Evolutionary conservation across 169 alveolate genomes (phyloP).

Genomic region (Neospora caninum): DNA sequence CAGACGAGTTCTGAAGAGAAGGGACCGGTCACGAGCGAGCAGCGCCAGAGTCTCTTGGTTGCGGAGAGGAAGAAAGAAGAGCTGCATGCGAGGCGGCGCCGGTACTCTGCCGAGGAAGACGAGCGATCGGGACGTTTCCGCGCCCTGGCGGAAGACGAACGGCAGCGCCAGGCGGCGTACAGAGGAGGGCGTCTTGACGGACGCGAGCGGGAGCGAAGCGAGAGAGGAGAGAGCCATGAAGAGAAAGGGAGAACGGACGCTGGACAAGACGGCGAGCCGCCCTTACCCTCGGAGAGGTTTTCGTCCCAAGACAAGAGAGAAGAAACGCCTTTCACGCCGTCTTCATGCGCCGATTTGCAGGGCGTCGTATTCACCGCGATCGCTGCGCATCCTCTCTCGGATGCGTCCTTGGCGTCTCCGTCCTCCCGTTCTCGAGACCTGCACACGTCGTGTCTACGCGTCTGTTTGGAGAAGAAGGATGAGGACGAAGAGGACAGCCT

Average conservation of each 20-base stretch:
- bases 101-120: not conserved
- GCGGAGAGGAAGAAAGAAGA: constrained; percentile 18
- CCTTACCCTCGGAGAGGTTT: too few relatives aligned
- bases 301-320: too few relatives aligned
- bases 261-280: too few relatives aligned
- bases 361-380: not conserved
- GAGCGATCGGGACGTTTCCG: too few relatives aligned
- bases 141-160: too few relatives aligned
- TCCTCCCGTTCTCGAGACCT: not conserved
- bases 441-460: not conserved
- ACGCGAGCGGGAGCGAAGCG: not conserved
- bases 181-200: too few relatives aligned
- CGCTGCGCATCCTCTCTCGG: not conserved
- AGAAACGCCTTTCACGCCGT: not conserved
- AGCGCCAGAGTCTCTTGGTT: not conserved
- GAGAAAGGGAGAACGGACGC: not conserved
- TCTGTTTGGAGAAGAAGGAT: not conserved
- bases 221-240: not conserved
- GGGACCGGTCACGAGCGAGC: not conserved
- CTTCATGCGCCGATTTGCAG: not conserved
- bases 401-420: not conserved
- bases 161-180: too few relatives aligned
- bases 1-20: not conserved
- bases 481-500: not conserved
- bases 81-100: not conserved